Evolutionary conservation across 352 stramenopile species (phyloP).

Genomic region (Globisporangium heterothallicum): DNA sequence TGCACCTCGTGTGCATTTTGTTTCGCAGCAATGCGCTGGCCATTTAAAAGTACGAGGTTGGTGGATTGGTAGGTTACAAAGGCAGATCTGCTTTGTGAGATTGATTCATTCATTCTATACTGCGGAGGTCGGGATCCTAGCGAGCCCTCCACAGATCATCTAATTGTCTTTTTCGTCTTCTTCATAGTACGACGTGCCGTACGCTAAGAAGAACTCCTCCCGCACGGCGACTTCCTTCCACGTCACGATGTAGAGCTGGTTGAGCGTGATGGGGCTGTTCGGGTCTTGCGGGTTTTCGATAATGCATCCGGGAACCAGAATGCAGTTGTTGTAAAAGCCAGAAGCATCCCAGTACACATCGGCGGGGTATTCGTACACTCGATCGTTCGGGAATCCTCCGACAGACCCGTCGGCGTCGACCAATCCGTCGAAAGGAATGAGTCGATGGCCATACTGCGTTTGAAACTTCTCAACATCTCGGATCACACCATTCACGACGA

Average conservation of each 20-base stretch:
- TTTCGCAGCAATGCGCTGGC: neutral
- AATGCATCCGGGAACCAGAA: constrained; percentile 79
- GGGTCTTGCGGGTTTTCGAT: constrained; percentile 78
- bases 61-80: neutral
- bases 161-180: constrained; percentile 65
- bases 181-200: constrained; percentile 87
- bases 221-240: constrained; percentile 82
- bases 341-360: constrained; percentile 86
- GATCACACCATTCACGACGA: constrained; percentile 82
- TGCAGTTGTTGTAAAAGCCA: constrained; percentile 88
- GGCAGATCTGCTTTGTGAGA: neutral
- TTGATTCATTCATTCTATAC: too few species aligned
- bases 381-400: constrained; percentile 82
- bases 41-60: neutral
- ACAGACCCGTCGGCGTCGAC: constrained; percentile 82
- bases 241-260: constrained; percentile 86
- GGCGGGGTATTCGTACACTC: constrained; percentile 82
- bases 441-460: constrained; percentile 81
- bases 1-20: neutral
- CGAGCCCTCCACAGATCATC: too few species aligned
- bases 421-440: constrained; percentile 75
- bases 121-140: too few species aligned
- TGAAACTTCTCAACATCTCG: constrained; percentile 86
- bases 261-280: constrained; percentile 69
- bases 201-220: constrained; percentile 86